Evolutionary conservation across 2,329 filamentous ascomycete genomes (phyloP).

Genomic region (Colletotrichum lini): DNA sequence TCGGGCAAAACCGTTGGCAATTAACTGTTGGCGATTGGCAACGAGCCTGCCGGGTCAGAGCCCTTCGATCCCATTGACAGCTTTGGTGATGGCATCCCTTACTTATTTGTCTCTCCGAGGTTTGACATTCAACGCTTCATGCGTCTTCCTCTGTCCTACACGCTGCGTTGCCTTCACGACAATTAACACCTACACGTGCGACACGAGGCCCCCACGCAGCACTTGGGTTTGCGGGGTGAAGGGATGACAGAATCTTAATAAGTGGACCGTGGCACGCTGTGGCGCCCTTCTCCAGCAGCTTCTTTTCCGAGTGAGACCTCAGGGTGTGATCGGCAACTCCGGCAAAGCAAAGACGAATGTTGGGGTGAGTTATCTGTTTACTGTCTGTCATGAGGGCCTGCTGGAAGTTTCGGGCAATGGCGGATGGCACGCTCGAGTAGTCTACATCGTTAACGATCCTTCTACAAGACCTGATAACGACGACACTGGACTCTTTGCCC

Average conservation of each 20-base stretch:
- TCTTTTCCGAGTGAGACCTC: neutral
- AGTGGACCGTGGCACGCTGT: neutral
- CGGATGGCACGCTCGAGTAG: neutral
- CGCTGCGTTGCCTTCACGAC: neutral
- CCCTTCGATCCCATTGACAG: neutral
- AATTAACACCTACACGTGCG: neutral
- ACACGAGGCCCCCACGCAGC: neutral
- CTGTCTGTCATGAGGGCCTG: neutral
- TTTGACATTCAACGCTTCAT: neutral
- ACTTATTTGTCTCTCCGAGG: neutral
- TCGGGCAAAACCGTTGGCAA: neutral
- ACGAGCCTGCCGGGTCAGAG: neutral
- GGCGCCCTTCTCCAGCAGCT: neutral
- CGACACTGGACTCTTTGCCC: neutral
- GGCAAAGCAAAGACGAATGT: neutral
- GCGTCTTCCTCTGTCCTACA: neutral
- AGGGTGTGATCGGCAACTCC: neutral
- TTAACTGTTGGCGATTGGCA: too few relatives aligned
- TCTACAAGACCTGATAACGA: neutral
- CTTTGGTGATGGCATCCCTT: neutral
- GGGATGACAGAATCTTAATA: slow-evolving; percentile 1
- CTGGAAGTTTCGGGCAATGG: neutral
- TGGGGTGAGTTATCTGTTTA: neutral
- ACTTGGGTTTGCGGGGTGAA: neutral
- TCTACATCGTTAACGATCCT: neutral